A percentile compares a stretch with the other conserved stretches of the same genome.
Evolutionary conservation across 2,329 filamentous ascomycete genomes (phyloP).

Genomic region (Phoma sp.): DNA sequence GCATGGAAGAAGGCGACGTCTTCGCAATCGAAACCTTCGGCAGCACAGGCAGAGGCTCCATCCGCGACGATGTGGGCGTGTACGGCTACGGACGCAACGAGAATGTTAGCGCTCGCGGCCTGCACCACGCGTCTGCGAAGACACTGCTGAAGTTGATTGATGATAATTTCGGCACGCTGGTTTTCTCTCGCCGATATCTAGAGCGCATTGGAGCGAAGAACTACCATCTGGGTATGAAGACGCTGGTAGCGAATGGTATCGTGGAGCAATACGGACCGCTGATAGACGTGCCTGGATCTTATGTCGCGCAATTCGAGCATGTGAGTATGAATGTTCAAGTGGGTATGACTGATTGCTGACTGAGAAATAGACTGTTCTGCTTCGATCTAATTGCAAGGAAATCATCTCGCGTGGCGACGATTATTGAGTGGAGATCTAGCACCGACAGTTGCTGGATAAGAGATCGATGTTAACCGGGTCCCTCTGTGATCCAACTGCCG

Average conservation of each 20-base stretch:
- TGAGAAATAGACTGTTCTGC: slow-evolving; percentile 38
- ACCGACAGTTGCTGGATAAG: background rate
- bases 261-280: slow-evolving; percentile 89
- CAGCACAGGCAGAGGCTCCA: slow-evolving; percentile 85
- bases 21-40: slow-evolving; percentile 97
- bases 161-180: slow-evolving; percentile 92
- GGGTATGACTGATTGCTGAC: slow-evolving; percentile 12
- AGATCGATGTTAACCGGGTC: background rate
- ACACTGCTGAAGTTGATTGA: slow-evolving; percentile 84
- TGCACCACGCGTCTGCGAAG: slow-evolving; percentile 81
- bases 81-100: slow-evolving; percentile 71
- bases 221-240: slow-evolving; percentile 88
- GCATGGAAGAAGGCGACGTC: slow-evolving; percentile 96
- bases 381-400: slow-evolving; percentile 70
- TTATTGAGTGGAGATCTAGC: slow-evolving; percentile 60
- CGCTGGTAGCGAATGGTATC: slow-evolving; percentile 78
- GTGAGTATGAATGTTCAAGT: slow-evolving; percentile 61
- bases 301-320: slow-evolving; percentile 93
- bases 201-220: slow-evolving; percentile 89
- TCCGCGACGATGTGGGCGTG: slow-evolving; percentile 74
- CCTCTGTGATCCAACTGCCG: background rate
- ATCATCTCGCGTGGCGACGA: slow-evolving; percentile 85
- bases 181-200: slow-evolving; percentile 86
- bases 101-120: slow-evolving; percentile 72
- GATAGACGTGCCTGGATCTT: slow-evolving; percentile 88